A percentile compares a stretch with the other conserved stretches of the same genome.
These are phyloP conservation scores for Incumbomyces delicatus DNA, from an alignment of 2,329 filamentous ascomycete species.

Conservation along the genomic window DNA sequence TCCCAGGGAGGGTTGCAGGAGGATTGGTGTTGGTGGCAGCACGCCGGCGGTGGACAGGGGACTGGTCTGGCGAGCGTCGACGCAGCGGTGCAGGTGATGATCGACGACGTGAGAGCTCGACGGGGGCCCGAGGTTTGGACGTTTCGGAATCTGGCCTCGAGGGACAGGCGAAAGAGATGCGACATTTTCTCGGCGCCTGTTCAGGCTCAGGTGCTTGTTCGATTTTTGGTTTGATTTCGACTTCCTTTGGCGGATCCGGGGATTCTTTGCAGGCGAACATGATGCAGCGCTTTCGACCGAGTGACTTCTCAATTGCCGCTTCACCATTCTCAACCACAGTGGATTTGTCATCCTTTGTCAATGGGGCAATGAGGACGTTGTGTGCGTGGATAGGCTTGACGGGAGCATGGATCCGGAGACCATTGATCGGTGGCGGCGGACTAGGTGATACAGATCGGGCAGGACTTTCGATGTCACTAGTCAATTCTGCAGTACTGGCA, in stretches of 20 bases:
- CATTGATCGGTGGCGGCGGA: constrained; percentile 59
- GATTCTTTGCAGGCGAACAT: constrained; percentile 77
- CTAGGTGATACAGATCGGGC: constrained; percentile 81
- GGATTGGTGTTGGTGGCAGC: constrained; percentile 13
- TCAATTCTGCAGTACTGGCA: constrained; percentile 78
- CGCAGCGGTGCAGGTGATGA: constrained; percentile 31
- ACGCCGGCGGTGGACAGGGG: constrained; percentile 15
- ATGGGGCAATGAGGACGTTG: constrained; percentile 21
- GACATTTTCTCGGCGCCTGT: constrained; percentile 31
- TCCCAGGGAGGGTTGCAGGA: not conserved
- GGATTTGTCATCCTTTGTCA: constrained; percentile 21
- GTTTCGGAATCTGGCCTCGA: constrained; percentile 25
- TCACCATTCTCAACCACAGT: constrained; percentile 35
- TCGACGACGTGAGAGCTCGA: constrained; percentile 23
- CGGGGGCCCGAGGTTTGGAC: constrained; percentile 16
- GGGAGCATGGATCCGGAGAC: constrained; percentile 18
- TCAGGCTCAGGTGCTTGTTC: constrained; percentile 13
- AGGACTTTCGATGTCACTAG: constrained; percentile 89
- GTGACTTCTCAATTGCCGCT: constrained; percentile 50
- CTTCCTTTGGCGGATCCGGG: constrained; percentile 28
- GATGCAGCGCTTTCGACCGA: constrained; percentile 77
- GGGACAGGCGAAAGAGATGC: constrained; percentile 40
- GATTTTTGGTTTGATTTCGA: constrained; percentile 24
- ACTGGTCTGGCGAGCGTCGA: constrained; percentile 20
- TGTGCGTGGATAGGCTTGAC: constrained; percentile 13